Conservation (phyloP, 441 rosid genomes). For the Erodium chrysanthum region DNA sequence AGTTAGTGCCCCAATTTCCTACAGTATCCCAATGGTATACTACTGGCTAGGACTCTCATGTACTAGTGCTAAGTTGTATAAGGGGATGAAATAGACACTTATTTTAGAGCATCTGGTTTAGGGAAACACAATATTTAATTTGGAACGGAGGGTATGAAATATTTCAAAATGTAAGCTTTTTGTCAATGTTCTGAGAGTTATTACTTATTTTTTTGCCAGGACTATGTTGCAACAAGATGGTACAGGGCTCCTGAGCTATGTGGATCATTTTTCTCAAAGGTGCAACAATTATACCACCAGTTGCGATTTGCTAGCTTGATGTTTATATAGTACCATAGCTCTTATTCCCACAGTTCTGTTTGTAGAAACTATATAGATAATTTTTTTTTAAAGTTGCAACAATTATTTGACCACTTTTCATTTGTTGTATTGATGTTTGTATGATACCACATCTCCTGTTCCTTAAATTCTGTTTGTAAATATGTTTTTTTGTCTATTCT, state of each 20-base stretch:
- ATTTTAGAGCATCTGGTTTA: too few species aligned
- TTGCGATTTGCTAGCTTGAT: neutral
- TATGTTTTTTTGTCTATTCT: neutral
- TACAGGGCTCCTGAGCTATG: conserved; percentile 99
- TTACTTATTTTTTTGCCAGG: conserved; percentile 30
- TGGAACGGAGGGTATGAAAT: neutral
- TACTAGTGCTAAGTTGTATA: neutral
- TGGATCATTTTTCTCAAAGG: conserved; percentile 98
- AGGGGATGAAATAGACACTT: too few species aligned
- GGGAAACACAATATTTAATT: neutral
- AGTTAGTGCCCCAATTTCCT: neutral
- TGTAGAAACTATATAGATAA: neutral
- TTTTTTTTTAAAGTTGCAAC: neutral
- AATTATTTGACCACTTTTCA: neutral
- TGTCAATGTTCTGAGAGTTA: neutral
- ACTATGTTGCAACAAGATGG: conserved; percentile 98
- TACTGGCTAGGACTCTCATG: neutral
- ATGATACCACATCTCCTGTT: neutral
- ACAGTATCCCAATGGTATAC: neutral
- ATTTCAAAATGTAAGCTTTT: neutral
- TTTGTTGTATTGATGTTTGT: neutral
- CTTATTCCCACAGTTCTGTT: neutral
- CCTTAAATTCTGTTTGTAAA: neutral
- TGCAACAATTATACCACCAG: conserved; percentile 9
- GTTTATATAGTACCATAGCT: neutral